A percentile compares a stretch with the other conserved stretches of the same genome.
These are phyloP conservation scores for Boletus sensibilis DNA, from an alignment of 768 basidiomycete genomes.

Conservation along the genomic window DNA sequence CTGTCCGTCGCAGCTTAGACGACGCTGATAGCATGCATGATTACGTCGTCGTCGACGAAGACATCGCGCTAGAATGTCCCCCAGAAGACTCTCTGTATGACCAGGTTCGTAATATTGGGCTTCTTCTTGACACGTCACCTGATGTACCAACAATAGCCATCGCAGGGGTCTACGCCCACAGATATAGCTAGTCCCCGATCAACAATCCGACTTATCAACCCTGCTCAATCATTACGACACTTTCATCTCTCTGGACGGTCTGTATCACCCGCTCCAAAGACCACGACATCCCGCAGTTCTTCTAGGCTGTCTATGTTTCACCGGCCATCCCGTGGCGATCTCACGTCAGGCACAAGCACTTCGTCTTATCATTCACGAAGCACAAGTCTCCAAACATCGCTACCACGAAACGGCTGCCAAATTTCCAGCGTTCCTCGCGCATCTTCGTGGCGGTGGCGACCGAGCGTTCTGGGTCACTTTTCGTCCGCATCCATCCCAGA, in stretches of 20 bases:
- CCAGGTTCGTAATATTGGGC: constrained; percentile 28
- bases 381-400: constrained; percentile 48
- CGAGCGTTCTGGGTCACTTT: constrained; percentile 65
- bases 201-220: constrained; percentile 36
- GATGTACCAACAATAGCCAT: constrained; percentile 22
- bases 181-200: constrained; percentile 32
- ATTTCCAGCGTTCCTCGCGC: constrained; percentile 7
- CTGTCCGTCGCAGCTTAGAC: constrained; percentile 30
- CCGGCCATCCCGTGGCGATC: constrained; percentile 29
- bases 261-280: constrained; percentile 40
- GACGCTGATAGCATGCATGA: constrained; percentile 38
- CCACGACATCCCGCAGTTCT: constrained; percentile 34
- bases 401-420: constrained; percentile 18
- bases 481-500: constrained; percentile 47
- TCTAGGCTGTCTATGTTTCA: constrained; percentile 47
- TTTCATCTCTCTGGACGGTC: constrained; percentile 43
- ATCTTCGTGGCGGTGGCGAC: constrained; percentile 53
- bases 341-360: constrained; percentile 28
- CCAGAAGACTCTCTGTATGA: constrained; percentile 13
- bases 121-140: constrained; percentile 23
- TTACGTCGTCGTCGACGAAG: constrained; percentile 42
- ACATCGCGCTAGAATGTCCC: constrained; percentile 27
- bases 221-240: constrained; percentile 41
- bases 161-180: constrained; percentile 21
- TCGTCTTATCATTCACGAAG: constrained; percentile 45